A percentile compares a stretch with the other conserved stretches of the same genome.
Evolutionary conservation across 495 filamentous ascomycete species (phyloP).

Genomic region (Hyaloscypha bicolor): DNA sequence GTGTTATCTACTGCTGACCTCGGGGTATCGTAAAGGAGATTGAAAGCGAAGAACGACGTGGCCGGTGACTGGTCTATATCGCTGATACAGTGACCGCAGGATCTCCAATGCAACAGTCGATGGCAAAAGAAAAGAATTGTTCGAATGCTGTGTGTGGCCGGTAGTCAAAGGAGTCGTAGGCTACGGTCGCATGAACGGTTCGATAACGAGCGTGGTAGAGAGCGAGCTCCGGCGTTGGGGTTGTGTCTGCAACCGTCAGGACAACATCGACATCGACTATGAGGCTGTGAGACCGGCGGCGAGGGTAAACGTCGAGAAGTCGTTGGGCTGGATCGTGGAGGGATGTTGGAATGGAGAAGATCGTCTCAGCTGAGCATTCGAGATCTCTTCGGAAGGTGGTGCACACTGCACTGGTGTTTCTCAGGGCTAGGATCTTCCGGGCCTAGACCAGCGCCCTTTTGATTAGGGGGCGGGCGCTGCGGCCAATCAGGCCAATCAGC

Average conservation of each 20-base stretch:
- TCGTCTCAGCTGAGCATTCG: not conserved
- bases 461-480: not conserved
- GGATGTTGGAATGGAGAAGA: not conserved
- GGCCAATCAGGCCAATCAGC: not conserved
- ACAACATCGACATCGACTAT: slow-evolving; percentile 25
- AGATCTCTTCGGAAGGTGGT: not conserved
- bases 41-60: not conserved
- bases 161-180: not conserved
- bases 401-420: no score
- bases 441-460: not conserved
- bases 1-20: slow-evolving; percentile 7
- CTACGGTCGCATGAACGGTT: slow-evolving; percentile 11
- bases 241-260: not conserved
- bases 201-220: slow-evolving; percentile 28
- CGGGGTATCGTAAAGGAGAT: not conserved
- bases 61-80: not conserved
- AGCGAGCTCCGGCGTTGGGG: slow-evolving; percentile 26
- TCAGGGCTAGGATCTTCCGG: not conserved
- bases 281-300: slow-evolving; percentile 4
- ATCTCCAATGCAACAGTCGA: slow-evolving; percentile 1
- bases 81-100: slow-evolving; percentile 5
- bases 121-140: slow-evolving; percentile 24
- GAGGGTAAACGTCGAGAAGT: slow-evolving; percentile 5
- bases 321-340: not conserved
- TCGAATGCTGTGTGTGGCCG: slow-evolving; percentile 10